Evolutionary conservation across 768 basidiomycete species (phyloP).

Genomic region (Auriscalpium vulgare): DNA sequence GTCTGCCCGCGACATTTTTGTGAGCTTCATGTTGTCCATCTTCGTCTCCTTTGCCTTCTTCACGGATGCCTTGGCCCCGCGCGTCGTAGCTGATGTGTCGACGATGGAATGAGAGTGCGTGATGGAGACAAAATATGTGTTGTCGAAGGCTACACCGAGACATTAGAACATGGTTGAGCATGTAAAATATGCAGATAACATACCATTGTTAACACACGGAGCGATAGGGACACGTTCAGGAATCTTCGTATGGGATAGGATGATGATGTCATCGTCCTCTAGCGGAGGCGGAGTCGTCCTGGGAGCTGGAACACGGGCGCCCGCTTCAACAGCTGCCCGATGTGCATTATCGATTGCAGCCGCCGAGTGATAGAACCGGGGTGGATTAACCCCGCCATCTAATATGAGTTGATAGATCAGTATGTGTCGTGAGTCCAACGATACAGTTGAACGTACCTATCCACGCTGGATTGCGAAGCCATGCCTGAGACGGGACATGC

Average conservation of each 20-base stretch:
- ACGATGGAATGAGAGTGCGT: not conserved
- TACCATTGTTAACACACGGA: not conserved
- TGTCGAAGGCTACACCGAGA: not conserved
- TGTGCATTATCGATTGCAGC: not conserved
- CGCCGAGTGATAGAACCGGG: not conserved
- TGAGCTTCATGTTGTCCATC: not conserved
- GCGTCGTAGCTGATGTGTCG: not conserved
- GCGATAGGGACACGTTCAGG: not conserved
- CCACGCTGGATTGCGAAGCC: slow-evolving; percentile 1
- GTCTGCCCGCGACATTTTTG: not conserved
- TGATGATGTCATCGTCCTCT: not conserved
- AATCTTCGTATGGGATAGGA: not conserved
- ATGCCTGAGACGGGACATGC: not conserved
- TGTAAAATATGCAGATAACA: not conserved
- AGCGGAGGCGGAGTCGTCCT: not conserved
- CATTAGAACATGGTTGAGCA: not conserved
- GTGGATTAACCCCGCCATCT: slow-evolving; percentile 3
- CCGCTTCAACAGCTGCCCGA: not conserved
- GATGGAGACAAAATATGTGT: not conserved
- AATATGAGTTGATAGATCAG: not conserved
- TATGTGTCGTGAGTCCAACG: not conserved
- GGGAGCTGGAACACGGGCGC: not conserved
- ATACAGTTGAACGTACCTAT: not conserved
- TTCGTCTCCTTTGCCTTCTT: not conserved
- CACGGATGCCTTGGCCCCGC: not conserved